phyloP scores from a whole-genome alignment of 2,329 filamentous ascomycete species.

The Fusarium sp. region DNA sequence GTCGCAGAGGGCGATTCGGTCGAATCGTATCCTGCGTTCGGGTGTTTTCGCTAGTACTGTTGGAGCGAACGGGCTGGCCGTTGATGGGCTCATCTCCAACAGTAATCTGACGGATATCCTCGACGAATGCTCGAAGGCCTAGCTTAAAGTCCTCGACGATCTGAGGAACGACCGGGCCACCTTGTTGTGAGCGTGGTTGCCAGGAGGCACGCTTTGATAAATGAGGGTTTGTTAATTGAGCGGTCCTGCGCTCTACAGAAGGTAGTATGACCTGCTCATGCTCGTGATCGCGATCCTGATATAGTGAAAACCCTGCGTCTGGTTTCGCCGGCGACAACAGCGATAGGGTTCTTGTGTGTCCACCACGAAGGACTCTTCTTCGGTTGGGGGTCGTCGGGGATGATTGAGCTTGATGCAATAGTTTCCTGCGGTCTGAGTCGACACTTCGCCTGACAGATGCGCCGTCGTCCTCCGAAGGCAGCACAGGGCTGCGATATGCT shows the following conservation, averaged over 20 bases:
- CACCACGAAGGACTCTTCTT: constrained; percentile 77
- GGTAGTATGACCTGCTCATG: constrained; percentile 47
- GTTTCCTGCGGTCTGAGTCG: constrained; percentile 81
- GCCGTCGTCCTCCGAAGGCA: constrained; percentile 50
- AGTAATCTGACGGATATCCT: constrained; percentile 94
- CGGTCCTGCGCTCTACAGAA: constrained; percentile 50
- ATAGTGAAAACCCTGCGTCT: constrained; percentile 58
- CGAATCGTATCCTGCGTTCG: constrained; percentile 63
- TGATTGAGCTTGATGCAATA: constrained; percentile 65
- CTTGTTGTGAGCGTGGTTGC: constrained; percentile 66
- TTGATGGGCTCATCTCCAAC: constrained; percentile 91
- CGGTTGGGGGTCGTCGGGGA: constrained; percentile 58
- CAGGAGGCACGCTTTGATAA: constrained; percentile 71
- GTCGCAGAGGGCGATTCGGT: constrained; percentile 57
- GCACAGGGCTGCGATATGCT: constrained; percentile 60
- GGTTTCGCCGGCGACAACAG: constrained; percentile 79
- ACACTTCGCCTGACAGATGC: constrained; percentile 58
- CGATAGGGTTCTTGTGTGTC: constrained; percentile 77
- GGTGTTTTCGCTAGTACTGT: constrained; percentile 41
- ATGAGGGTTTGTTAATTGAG: constrained; percentile 56
- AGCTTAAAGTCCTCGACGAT: constrained; percentile 91
- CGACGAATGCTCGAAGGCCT: constrained; percentile 93
- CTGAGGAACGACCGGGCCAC: constrained; percentile 71
- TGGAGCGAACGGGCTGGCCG: constrained; percentile 56
- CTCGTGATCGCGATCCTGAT: constrained; percentile 55